These are phyloP conservation scores for Phytophthora quininea DNA, from an alignment of 352 stramenopile species.

Conservation along the genomic window DNA sequence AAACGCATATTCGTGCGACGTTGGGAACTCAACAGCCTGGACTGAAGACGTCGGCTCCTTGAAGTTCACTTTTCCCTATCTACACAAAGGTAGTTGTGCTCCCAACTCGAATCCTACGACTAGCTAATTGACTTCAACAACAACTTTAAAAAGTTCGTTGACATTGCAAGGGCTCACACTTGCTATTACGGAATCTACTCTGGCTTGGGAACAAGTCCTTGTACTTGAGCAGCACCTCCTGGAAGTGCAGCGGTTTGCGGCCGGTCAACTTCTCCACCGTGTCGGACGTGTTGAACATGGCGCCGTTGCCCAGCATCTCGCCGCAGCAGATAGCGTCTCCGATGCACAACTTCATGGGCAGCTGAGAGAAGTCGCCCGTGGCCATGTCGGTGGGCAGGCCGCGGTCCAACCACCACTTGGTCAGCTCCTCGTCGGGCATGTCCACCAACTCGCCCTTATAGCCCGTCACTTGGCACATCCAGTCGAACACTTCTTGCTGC, in stretches of 20 bases:
- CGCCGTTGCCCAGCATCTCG: constrained; percentile 13
- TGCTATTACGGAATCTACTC: constrained; percentile 2
- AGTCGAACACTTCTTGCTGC: constrained; percentile 19
- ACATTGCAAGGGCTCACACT: no score
- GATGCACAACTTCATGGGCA: constrained; percentile 15
- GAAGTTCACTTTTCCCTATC: no score
- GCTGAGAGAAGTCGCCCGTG: constrained; percentile 3
- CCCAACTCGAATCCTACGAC: no score
- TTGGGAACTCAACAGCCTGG: no score
- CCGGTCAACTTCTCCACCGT: constrained; percentile 34
- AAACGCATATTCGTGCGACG: no score
- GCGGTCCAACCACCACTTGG: constrained; percentile 14
- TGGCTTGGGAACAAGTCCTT: constrained; percentile 25
- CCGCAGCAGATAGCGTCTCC: constrained; percentile 19
- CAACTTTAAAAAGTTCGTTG: no score
- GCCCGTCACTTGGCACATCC: constrained; percentile 5
- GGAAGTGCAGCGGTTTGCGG: constrained; percentile 14
- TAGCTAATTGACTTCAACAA: no score
- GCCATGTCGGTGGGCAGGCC: constrained; percentile 1
- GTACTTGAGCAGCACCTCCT: constrained; percentile 24
- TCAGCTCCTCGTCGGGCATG: constrained; percentile 14
- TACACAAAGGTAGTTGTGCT: no score
- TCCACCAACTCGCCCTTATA: constrained; percentile 15
- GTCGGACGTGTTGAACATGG: constrained; percentile 17
- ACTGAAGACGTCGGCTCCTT: no score